These are phyloP conservation scores for Ophioceras dolichostomum DNA, from an alignment of 2,329 filamentous ascomycete genomes.

Conservation along the genomic window DNA sequence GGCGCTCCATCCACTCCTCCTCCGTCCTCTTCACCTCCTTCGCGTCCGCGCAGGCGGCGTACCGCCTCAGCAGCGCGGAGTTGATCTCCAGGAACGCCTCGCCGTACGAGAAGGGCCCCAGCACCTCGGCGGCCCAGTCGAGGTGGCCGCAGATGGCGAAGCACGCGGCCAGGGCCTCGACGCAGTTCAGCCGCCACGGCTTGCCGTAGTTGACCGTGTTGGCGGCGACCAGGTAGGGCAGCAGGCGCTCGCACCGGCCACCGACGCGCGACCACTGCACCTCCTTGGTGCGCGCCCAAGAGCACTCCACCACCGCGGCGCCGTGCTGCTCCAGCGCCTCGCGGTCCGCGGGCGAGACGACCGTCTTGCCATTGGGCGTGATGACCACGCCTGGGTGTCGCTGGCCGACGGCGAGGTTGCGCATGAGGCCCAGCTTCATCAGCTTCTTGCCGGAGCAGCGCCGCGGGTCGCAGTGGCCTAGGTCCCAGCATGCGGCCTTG, in stretches of 20 bases:
- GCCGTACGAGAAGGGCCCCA: conserved; percentile 82
- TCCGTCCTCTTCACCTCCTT: conserved; percentile 75
- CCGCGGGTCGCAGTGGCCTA: conserved; percentile 95
- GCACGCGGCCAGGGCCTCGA: conserved; percentile 83
- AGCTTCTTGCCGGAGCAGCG: conserved; percentile 91
- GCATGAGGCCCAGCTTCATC: conserved; percentile 87
- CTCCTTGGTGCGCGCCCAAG: conserved; percentile 86
- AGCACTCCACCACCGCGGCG: conserved; percentile 92
- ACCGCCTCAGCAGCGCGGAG: conserved; percentile 64
- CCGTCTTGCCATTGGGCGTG: conserved; percentile 82
- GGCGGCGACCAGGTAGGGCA: conserved; percentile 92
- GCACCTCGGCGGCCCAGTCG: conserved; percentile 79
- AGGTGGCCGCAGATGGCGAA: conserved; percentile 86
- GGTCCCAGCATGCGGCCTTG: conserved; percentile 95
- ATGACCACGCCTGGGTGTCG: conserved; percentile 88
- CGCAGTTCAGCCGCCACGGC: conserved; percentile 91
- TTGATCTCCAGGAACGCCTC: conserved; percentile 87
- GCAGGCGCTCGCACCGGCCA: conserved; percentile 78
- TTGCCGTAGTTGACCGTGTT: conserved; percentile 97
- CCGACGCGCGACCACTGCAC: conserved; percentile 87
- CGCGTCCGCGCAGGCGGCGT: conserved; percentile 73
- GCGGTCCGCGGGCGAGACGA: conserved; percentile 72
- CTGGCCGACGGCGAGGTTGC: conserved; percentile 82
- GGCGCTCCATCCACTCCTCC: conserved; percentile 74
- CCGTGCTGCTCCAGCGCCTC: conserved; percentile 77